These are phyloP conservation scores for Penicillium corylophilum DNA, from an alignment of 2,329 filamentous ascomycete genomes.

Conservation along the genomic window DNA sequence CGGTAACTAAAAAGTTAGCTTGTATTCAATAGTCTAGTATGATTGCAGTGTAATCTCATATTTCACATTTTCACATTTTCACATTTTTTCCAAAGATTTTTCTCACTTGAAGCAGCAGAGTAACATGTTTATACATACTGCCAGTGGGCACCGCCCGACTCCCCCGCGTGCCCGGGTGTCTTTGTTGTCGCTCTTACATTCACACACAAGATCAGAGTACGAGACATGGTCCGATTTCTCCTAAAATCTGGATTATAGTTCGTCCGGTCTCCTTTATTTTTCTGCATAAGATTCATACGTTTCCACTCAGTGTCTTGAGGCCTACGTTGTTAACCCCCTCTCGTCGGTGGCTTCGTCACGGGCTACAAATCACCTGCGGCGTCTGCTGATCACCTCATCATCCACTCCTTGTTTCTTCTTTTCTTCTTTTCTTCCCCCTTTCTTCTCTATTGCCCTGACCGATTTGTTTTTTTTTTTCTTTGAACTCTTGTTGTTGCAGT, in stretches of 20 bases:
- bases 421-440: not conserved
- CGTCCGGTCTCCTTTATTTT: not conserved
- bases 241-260: not conserved
- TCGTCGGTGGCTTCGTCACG: slow-evolving; percentile 17
- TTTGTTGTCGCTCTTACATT: slow-evolving; percentile 4
- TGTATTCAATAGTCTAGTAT: slow-evolving; percentile 12
- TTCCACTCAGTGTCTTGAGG: not conserved
- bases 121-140: slow-evolving; percentile 10
- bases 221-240: not conserved
- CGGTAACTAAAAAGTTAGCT: slow-evolving; percentile 22
- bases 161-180: slow-evolving; percentile 3
- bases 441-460: not conserved
- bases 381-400: slow-evolving; percentile 29
- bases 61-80: not conserved
- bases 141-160: not conserved
- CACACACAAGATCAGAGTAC: not conserved
- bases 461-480: too few relatives aligned
- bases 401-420: slow-evolving; percentile 2
- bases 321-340: not conserved
- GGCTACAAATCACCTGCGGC: slow-evolving; percentile 26
- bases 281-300: not conserved
- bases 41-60: slow-evolving; percentile 20
- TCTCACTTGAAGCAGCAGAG: not conserved
- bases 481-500: not conserved
- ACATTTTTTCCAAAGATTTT: not conserved